Evolutionary conservation across 345 rosid species (phyloP).

Genomic region (Camelina laxa): DNA sequence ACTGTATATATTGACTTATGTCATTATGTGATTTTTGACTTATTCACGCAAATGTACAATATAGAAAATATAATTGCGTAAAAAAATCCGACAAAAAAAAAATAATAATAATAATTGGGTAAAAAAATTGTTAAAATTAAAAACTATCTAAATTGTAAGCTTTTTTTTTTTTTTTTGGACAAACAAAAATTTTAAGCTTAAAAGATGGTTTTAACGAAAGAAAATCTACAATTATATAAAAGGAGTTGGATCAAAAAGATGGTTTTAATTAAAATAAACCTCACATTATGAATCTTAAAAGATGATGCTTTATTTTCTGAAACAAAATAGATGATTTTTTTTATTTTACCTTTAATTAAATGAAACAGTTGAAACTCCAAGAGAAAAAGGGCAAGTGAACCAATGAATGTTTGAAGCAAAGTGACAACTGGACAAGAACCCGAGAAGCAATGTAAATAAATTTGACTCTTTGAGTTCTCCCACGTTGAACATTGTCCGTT

Average conservation of each 20-base stretch:
- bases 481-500: slow-evolving; percentile 31
- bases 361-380: slow-evolving; percentile 24
- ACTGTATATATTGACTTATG: no score
- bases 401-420: slow-evolving; percentile 47
- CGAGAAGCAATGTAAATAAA: slow-evolving; percentile 32
- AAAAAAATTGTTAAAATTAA: neutral
- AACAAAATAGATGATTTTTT: neutral
- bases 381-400: slow-evolving; percentile 26
- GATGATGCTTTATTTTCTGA: neutral
- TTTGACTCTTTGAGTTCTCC: slow-evolving; percentile 38
- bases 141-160: no score
- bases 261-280: neutral
- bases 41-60: no score
- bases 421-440: slow-evolving; percentile 38
- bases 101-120: no score
- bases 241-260: neutral
- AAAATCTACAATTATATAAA: neutral
- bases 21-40: no score
- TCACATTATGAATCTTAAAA: slow-evolving; percentile 1
- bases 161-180: no score
- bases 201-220: neutral
- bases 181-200: neutral
- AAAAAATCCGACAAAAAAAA: no score
- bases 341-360: neutral
- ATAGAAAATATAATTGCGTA: neutral